Evolutionary conservation across 345 rosid genomes (phyloP).

Genomic region (Zanthoxylum bungeanum): DNA sequence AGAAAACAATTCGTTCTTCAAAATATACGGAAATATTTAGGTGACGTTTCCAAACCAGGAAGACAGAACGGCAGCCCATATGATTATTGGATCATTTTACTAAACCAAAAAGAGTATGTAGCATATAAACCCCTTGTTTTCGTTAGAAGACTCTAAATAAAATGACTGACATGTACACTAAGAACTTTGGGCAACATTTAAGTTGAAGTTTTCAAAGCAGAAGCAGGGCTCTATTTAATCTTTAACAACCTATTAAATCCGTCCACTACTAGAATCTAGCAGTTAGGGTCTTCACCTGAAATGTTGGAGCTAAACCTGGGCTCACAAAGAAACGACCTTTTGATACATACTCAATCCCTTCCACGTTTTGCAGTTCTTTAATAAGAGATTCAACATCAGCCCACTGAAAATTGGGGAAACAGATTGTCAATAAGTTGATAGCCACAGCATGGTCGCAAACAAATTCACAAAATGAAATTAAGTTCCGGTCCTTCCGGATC

Average conservation of each 20-base stretch:
- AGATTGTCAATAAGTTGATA: slow-evolving; percentile 10
- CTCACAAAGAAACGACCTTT: slow-evolving; percentile 90
- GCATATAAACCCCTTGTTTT: no score
- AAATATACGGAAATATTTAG: background rate
- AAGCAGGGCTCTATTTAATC: background rate
- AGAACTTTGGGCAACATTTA: background rate
- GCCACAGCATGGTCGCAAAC: background rate
- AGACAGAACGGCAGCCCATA: background rate
- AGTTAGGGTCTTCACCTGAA: slow-evolving; percentile 53
- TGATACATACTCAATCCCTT: slow-evolving; percentile 73
- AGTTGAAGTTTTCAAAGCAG: background rate
- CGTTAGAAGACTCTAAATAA: no score
- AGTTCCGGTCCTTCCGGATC: background rate
- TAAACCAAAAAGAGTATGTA: no score
- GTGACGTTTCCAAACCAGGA: background rate
- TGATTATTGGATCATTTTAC: background rate
- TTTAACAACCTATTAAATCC: background rate
- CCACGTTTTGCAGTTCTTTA: slow-evolving; percentile 68
- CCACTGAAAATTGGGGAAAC: slow-evolving; percentile 58
- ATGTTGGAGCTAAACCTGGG: slow-evolving; percentile 93
- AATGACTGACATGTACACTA: background rate
- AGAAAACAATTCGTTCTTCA: background rate
- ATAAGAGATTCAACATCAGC: slow-evolving; percentile 83
- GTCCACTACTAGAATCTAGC: slow-evolving; percentile 1
- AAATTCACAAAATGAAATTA: background rate